Conservation (phyloP, 2,329 filamentous ascomycete genomes). For the Cytospora mali region DNA sequence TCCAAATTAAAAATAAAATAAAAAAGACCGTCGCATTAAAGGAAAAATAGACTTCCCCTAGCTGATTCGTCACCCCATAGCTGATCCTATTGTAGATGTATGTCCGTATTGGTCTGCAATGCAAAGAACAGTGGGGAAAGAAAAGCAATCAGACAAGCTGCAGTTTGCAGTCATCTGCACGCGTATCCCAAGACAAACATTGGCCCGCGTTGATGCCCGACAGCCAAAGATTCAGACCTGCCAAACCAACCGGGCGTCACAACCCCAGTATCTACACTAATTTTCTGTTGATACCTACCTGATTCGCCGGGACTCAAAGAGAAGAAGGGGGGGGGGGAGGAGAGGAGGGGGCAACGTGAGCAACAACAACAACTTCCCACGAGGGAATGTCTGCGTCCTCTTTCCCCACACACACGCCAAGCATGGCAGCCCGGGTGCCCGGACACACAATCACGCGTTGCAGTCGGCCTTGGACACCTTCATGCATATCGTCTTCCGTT, state of each 20-base stretch:
- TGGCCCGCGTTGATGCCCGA: conserved; percentile 22
- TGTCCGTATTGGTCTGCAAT: conserved; percentile 7
- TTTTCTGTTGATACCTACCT: neutral
- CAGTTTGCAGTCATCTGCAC: conserved; percentile 17
- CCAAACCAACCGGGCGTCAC: conserved; percentile 13
- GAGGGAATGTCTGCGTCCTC: conserved; percentile 7
- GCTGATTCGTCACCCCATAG: conserved; percentile 12
- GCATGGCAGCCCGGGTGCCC: neutral
- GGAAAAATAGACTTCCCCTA: too few relatives aligned
- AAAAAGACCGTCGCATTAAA: neutral
- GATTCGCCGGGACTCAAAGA: conserved; percentile 7
- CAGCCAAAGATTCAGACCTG: too few relatives aligned
- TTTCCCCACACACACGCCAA: neutral
- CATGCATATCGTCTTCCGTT: neutral
- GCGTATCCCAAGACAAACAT: conserved; percentile 1
- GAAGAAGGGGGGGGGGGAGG: too few relatives aligned
- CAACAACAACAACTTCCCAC: conserved; percentile 11
- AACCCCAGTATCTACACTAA: too few relatives aligned
- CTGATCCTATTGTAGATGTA: neutral
- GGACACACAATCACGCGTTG: neutral
- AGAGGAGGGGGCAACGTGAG: too few relatives aligned
- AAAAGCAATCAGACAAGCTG: neutral
- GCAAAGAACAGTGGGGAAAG: conserved; percentile 2
- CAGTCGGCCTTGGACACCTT: conserved; percentile 2
- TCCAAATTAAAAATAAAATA: neutral